Evolutionary conservation across 495 filamentous ascomycete species (phyloP).

Genomic region (Hypoxylon intermedium): DNA sequence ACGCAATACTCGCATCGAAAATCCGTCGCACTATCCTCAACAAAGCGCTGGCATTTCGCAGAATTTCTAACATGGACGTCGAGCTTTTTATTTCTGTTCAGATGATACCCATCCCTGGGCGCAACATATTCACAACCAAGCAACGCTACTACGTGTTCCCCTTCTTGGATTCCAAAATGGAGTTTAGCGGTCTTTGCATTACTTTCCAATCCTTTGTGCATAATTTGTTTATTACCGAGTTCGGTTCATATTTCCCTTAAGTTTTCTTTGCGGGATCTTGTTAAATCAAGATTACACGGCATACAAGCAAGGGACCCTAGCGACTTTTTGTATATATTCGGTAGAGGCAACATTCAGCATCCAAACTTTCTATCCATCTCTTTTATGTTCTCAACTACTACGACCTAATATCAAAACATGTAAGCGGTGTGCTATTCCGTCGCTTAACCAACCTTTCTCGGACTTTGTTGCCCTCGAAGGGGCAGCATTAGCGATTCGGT

Average conservation of each 20-base stretch:
- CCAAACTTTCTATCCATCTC: not conserved
- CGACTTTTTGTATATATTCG: slow-evolving; percentile 30
- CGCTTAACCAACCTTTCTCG: not conserved
- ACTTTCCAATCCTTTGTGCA: slow-evolving; percentile 35
- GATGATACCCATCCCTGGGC: slow-evolving; percentile 38
- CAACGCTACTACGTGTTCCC: slow-evolving; percentile 27
- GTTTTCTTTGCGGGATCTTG: slow-evolving; percentile 10
- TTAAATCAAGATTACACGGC: slow-evolving; percentile 15
- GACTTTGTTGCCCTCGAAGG: not conserved
- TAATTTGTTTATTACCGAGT: slow-evolving; percentile 21
- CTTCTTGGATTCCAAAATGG: slow-evolving; percentile 29
- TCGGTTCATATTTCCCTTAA: slow-evolving; percentile 16
- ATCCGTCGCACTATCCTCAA: slow-evolving; percentile 81
- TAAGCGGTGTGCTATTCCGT: not conserved
- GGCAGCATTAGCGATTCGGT: not conserved
- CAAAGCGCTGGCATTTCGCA: slow-evolving; percentile 97
- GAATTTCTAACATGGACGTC: slow-evolving; percentile 73
- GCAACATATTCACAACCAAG: slow-evolving; percentile 13
- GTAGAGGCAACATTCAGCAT: slow-evolving; percentile 13
- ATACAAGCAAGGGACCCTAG: slow-evolving; percentile 7
- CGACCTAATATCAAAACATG: slow-evolving; percentile 19
- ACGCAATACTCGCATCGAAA: slow-evolving; percentile 93
- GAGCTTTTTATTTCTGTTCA: slow-evolving; percentile 25
- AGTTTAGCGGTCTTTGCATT: slow-evolving; percentile 30
- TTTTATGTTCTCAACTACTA: slow-evolving; percentile 1